These are phyloP conservation scores for Cadophora sp. DNA, from an alignment of 2,329 filamentous ascomycete species.

Conservation along the genomic window DNA sequence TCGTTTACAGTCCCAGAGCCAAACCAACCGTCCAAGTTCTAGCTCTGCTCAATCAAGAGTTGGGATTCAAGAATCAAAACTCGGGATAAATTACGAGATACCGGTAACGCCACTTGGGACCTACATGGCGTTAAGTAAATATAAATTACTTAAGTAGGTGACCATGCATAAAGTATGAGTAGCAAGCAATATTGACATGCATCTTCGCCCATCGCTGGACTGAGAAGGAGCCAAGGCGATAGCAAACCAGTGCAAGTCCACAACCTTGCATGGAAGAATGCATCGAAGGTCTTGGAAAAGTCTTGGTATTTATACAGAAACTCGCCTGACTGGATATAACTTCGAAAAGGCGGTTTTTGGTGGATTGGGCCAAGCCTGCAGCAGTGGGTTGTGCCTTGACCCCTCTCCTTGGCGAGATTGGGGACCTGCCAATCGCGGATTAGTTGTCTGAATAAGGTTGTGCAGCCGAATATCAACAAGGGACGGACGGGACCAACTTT, in stretches of 20 bases:
- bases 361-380: not conserved
- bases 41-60: no score
- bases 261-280: not conserved
- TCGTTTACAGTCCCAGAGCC: not conserved
- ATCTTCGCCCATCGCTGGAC: not conserved
- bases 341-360: not conserved
- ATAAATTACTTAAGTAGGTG: no score
- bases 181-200: not conserved
- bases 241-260: not conserved
- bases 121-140: no score
- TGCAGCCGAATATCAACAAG: constrained; percentile 9
- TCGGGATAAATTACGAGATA: no score
- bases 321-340: not conserved
- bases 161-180: no score
- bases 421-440: constrained; percentile 4
- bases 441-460: not conserved
- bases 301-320: constrained; percentile 2
- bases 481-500: not conserved
- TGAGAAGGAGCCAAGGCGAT: constrained; percentile 22
- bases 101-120: no score
- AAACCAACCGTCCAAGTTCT: no score
- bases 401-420: constrained; percentile 4
- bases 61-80: no score
- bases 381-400: not conserved
- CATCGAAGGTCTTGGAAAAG: constrained; percentile 8